Conservation (phyloP, 179 eudicot species). For the Corrigiola litoralis region DNA sequence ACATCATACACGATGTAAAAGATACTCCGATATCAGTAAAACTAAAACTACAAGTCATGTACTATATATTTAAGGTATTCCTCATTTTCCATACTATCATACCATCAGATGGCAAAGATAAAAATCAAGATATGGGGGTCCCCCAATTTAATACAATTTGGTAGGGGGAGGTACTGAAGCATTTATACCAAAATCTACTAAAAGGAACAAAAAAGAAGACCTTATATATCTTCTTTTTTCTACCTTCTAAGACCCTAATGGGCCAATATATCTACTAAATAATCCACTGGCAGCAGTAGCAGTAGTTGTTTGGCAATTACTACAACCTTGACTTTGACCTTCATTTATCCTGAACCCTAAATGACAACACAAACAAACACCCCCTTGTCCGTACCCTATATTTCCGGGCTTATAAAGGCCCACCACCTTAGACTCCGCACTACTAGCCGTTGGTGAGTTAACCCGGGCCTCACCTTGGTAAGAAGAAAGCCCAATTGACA, state of each 20-base stretch:
- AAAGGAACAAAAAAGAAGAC: not conserved
- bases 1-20: not conserved
- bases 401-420: not conserved
- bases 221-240: not conserved
- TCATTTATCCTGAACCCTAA: slow-evolving; percentile 22
- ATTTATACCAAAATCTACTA: slow-evolving; percentile 25
- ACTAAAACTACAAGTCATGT: not conserved
- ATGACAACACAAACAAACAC: slow-evolving; percentile 37
- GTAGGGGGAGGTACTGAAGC: slow-evolving; percentile 16
- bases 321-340: slow-evolving; percentile 28
- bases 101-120: not conserved
- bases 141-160: slow-evolving; percentile 26
- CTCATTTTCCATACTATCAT: not conserved
- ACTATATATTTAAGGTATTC: not conserved
- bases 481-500: slow-evolving; percentile 55
- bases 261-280: slow-evolving; percentile 12
- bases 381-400: not conserved
- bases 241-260: slow-evolving; percentile 10
- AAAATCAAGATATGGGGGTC: slow-evolving; percentile 8
- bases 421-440: slow-evolving; percentile 15
- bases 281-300: not conserved
- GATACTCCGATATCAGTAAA: no score
- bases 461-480: slow-evolving; percentile 23
- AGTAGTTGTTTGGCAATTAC: slow-evolving; percentile 32
- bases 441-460: slow-evolving; percentile 14